Conservation (phyloP, 345 rosid genomes). For the Theobroma cacao region DNA sequence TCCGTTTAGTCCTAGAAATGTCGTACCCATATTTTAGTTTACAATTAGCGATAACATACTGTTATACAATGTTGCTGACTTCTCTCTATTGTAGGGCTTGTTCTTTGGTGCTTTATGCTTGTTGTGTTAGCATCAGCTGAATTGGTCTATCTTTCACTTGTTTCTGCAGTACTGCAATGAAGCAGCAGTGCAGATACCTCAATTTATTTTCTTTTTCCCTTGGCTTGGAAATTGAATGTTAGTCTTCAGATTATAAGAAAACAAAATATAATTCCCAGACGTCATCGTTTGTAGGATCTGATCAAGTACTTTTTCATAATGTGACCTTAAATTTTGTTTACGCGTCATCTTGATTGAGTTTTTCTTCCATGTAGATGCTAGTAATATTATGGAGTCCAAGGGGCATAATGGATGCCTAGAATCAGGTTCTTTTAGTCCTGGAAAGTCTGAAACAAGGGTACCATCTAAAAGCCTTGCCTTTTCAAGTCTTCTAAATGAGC, state of each 20-base stretch:
- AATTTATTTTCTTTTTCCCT: not conserved
- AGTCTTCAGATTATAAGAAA: not conserved
- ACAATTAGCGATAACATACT: not conserved
- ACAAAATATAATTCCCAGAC: not conserved
- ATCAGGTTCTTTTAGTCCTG: constrained; percentile 21
- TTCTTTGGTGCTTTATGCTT: constrained; percentile 8
- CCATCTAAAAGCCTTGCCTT: not conserved
- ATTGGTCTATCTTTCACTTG: not conserved
- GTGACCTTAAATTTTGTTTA: not conserved
- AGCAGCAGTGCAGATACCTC: not conserved
- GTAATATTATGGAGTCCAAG: constrained; percentile 29
- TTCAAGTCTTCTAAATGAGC: not conserved
- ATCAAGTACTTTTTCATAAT: not conserved
- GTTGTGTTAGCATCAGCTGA: constrained; percentile 2
- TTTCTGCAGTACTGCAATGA: not conserved
- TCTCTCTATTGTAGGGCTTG: not conserved
- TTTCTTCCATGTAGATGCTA: constrained; percentile 47
- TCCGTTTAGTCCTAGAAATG: too few relatives aligned
- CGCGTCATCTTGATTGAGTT: constrained; percentile 27
- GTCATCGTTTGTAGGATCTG: not conserved
- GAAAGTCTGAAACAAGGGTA: not conserved
- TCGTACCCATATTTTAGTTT: not conserved
- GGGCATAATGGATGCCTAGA: constrained; percentile 18
- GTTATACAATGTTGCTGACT: not conserved
- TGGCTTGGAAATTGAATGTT: not conserved